These are phyloP conservation scores for Rickenella mellea DNA, from an alignment of 768 basidiomycete genomes.

Conservation along the genomic window DNA sequence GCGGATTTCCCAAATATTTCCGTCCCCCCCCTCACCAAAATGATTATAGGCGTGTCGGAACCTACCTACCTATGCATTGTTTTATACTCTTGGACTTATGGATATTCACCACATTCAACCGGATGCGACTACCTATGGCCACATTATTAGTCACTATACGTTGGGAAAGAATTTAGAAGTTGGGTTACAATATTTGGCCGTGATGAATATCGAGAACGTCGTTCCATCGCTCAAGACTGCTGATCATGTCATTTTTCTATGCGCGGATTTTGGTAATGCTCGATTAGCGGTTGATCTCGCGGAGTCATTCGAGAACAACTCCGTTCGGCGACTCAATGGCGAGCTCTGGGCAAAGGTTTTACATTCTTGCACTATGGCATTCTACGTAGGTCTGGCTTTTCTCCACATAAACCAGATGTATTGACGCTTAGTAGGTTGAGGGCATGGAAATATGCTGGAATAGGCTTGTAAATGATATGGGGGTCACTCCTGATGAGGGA, in stretches of 20 bases:
- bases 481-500: conserved; percentile 65
- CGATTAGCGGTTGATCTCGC: conserved; percentile 69
- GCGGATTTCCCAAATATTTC: conserved; percentile 9
- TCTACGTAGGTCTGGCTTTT: conserved; percentile 54
- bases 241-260: conserved; percentile 42
- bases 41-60: conserved; percentile 19
- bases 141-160: conserved; percentile 40
- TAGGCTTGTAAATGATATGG: conserved; percentile 39
- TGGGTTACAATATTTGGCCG: conserved; percentile 49
- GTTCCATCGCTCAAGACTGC: conserved; percentile 39
- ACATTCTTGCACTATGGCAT: conserved; percentile 46
- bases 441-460: conserved; percentile 61
- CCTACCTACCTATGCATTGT: conserved; percentile 16
- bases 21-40: conserved; percentile 22
- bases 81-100: conserved; percentile 48
- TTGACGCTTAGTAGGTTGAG: conserved; percentile 36
- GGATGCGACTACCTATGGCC: conserved; percentile 43
- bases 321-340: conserved; percentile 42
- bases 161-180: conserved; percentile 50
- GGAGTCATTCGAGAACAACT: conserved; percentile 43
- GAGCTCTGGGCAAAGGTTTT: conserved; percentile 62
- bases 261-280: conserved; percentile 44
- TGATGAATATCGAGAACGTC: conserved; percentile 44
- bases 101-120: conserved; percentile 34
- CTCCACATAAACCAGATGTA: background rate